A percentile compares a stretch with the other conserved stretches of the same genome.
phyloP scores from a whole-genome alignment of 1,284 basidiomycete genomes.

The Malassezia restricta region DNA sequence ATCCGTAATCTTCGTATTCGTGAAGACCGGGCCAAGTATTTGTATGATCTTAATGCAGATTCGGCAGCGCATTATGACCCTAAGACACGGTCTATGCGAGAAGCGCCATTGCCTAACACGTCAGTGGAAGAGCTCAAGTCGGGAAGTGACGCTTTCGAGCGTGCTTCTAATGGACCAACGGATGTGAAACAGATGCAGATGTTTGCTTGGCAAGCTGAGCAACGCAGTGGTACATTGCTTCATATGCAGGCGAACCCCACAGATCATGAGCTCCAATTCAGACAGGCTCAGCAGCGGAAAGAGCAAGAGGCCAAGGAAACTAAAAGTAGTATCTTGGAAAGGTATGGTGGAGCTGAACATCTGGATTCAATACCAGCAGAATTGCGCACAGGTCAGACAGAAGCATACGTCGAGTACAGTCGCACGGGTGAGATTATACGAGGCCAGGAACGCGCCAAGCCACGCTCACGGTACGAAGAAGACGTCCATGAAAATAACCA shows the following conservation, averaged over 20 bases:
- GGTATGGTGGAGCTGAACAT: constrained; percentile 89
- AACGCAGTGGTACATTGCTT: constrained; percentile 73
- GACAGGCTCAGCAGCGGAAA: constrained; percentile 82
- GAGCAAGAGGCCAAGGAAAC: constrained; percentile 75
- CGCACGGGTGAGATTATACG: constrained; percentile 78
- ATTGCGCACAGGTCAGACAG: constrained; percentile 81
- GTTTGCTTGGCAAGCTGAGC: constrained; percentile 92
- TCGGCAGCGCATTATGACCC: constrained; percentile 92
- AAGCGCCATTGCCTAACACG: constrained; percentile 67
- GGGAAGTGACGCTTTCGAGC: constrained; percentile 90
- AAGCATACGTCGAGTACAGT: constrained; percentile 95
- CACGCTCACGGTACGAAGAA: constrained; percentile 67
- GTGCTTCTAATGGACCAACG: constrained; percentile 76
- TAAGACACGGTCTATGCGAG: constrained; percentile 98
- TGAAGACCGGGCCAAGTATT: constrained; percentile 97
- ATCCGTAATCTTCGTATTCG: constrained; percentile 95
- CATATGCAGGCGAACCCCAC: constrained; percentile 94
- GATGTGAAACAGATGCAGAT: constrained; percentile 82
- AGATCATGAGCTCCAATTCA: constrained; percentile 72
- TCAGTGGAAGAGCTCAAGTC: constrained; percentile 72
- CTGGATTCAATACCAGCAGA: constrained; percentile 76
- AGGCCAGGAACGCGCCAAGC: constrained; percentile 74
- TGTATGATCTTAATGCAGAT: constrained; percentile 87
- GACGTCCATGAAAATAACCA: constrained; percentile 82
- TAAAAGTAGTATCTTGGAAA: constrained; percentile 53